Evolutionary conservation across 768 basidiomycete genomes (phyloP).

Genomic region (Russula brevipes): DNA sequence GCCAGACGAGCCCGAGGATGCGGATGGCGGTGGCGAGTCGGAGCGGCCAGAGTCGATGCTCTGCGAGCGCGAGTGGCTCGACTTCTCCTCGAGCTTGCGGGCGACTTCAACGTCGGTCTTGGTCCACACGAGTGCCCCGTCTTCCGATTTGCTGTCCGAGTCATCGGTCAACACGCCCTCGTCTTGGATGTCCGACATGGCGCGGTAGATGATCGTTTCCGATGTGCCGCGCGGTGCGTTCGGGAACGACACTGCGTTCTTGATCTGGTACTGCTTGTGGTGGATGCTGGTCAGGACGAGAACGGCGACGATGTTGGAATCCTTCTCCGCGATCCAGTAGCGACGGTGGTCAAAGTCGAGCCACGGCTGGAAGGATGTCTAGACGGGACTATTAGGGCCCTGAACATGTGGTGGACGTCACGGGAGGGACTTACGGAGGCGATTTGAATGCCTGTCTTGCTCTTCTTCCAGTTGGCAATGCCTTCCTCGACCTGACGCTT

Average conservation of each 20-base stretch:
- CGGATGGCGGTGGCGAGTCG: background rate
- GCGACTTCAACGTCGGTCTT: slow-evolving; percentile 4
- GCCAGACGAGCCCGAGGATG: slow-evolving; percentile 1
- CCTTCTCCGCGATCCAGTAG: slow-evolving; percentile 51
- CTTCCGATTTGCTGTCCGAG: background rate
- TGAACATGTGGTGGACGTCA: rapidly evolving
- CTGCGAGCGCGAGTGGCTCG: slow-evolving; percentile 4
- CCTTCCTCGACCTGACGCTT: slow-evolving; percentile 46
- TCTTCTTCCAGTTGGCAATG: slow-evolving; percentile 51
- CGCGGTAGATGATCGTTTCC: slow-evolving; percentile 46
- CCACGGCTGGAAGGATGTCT: slow-evolving; percentile 50
- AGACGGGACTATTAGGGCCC: background rate
- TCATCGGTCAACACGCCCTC: slow-evolving; percentile 26
- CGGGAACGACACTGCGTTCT: slow-evolving; percentile 52
- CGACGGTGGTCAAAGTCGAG: slow-evolving; percentile 49
- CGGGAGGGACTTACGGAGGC: slow-evolving; percentile 11
- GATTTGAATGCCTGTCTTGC: slow-evolving; percentile 53
- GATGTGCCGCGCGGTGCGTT: slow-evolving; percentile 50
- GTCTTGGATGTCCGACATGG: slow-evolving; percentile 40
- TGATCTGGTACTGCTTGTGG: slow-evolving; percentile 46
- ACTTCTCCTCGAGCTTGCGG: slow-evolving; percentile 3
- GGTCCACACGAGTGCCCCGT: slow-evolving; percentile 4
- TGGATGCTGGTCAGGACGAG: slow-evolving; percentile 48
- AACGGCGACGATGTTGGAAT: slow-evolving; percentile 40
- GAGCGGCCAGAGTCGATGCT: slow-evolving; percentile 12